Evolutionary conservation across 2,329 filamentous ascomycete genomes (phyloP).

Genomic region (Aspergillus arachidicola): DNA sequence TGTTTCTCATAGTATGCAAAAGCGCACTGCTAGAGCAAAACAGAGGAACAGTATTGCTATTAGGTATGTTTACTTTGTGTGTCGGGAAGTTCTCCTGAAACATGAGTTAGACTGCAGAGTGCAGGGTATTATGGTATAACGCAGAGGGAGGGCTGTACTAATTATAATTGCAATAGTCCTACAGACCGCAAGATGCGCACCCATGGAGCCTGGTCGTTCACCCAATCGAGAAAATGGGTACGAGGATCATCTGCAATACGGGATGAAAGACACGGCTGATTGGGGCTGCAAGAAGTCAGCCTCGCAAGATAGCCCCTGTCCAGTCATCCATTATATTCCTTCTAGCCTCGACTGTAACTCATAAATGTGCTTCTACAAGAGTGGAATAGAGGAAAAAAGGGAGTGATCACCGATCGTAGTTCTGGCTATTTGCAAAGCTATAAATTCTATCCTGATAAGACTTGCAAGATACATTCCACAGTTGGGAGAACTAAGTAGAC

Average conservation of each 20-base stretch:
- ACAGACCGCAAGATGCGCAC: not conserved
- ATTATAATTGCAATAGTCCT: not conserved
- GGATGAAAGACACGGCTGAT: not conserved
- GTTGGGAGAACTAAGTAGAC: not conserved
- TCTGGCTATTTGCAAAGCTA: not conserved
- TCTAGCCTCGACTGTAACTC: not conserved
- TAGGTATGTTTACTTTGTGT: not conserved
- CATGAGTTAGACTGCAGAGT: not conserved
- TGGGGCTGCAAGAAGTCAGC: not conserved
- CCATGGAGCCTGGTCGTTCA: not conserved
- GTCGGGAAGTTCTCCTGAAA: too few species aligned
- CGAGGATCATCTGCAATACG: not conserved
- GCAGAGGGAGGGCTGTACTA: not conserved
- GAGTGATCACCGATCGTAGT: not conserved
- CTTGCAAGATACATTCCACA: not conserved
- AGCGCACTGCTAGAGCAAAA: not conserved
- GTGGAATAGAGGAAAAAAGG: not conserved
- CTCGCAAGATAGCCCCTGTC: not conserved
- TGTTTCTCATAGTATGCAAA: not conserved
- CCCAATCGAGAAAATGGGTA: not conserved
- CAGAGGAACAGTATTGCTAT: not conserved
- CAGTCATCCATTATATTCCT: not conserved
- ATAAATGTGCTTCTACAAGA: not conserved
- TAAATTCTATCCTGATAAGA: not conserved
- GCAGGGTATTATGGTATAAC: not conserved